These are phyloP conservation scores for Alternaria ventricosa DNA, from an alignment of 2,329 filamentous ascomycete genomes.

Conservation along the genomic window DNA sequence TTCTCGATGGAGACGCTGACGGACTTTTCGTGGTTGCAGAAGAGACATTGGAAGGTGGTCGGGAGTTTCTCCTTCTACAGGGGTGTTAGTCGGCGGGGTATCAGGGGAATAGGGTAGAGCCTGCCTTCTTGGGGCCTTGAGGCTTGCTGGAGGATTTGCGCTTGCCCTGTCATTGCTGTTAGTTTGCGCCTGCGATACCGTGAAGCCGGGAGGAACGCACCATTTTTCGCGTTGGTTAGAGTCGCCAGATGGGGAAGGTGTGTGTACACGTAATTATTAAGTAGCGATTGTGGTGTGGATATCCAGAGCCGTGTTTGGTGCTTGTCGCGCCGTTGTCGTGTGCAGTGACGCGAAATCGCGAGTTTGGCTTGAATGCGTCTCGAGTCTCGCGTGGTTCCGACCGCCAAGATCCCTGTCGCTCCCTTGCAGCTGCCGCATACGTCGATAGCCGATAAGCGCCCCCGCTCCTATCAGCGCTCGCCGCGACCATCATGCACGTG, in stretches of 20 bases:
- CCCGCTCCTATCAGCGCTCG: conserved; percentile 35
- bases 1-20: conserved; percentile 92
- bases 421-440: conserved; percentile 37
- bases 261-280: not conserved
- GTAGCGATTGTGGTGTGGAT: not conserved
- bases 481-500: conserved; percentile 19
- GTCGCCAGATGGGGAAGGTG: not conserved
- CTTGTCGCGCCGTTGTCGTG: conserved; percentile 4
- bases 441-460: conserved; percentile 35
- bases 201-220: conserved; percentile 17
- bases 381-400: conserved; percentile 26
- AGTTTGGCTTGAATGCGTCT: conserved; percentile 5
- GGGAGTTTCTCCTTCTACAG: conserved; percentile 68
- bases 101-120: conserved; percentile 14
- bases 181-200: conserved; percentile 27
- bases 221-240: conserved; percentile 20
- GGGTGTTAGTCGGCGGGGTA: conserved; percentile 14
- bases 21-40: conserved; percentile 97
- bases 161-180: conserved; percentile 68
- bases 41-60: conserved; percentile 92
- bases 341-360: conserved; percentile 18
- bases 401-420: conserved; percentile 27
- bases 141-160: conserved; percentile 87
- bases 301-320: not conserved
- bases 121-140: conserved; percentile 80